These are phyloP conservation scores for Capsicum chinense DNA, from an alignment of 257 asterid genomes.

Conservation along the genomic window DNA sequence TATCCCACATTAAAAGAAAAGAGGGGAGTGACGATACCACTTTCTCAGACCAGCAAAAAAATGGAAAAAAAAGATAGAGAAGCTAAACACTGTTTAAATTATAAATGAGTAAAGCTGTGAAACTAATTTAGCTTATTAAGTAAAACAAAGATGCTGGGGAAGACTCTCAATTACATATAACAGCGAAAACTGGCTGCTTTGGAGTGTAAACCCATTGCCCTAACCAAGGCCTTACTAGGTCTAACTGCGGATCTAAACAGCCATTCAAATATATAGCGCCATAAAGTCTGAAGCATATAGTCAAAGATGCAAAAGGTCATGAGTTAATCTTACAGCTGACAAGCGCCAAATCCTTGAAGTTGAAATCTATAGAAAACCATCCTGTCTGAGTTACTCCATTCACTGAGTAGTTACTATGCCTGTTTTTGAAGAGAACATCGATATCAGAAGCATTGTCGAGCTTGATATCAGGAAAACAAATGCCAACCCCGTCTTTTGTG, in stretches of 20 bases:
- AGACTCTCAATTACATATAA: constrained; percentile 1
- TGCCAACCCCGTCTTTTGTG: constrained; percentile 75
- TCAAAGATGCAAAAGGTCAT: constrained; percentile 29
- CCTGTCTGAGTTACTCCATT: constrained; percentile 58
- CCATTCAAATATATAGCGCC: neutral
- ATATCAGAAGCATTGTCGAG: constrained; percentile 62
- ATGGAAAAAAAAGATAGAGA: constrained; percentile 5
- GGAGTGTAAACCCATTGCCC: constrained; percentile 18
- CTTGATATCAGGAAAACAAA: constrained; percentile 67
- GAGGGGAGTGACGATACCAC: neutral
- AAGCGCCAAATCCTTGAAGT: constrained; percentile 42
- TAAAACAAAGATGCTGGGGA: neutral
- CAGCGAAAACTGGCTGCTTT: neutral
- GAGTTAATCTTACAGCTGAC: constrained; percentile 55
- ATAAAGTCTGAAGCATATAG: constrained; percentile 22
- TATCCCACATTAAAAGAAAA: constrained; percentile 16
- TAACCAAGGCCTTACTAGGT: neutral
- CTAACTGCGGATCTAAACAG: neutral
- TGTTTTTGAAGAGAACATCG: neutral
- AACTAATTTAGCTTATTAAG: neutral
- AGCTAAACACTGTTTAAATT: constrained; percentile 3
- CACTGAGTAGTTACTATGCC: constrained; percentile 48
- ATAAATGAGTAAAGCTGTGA: neutral
- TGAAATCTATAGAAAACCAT: constrained; percentile 72
- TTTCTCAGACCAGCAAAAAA: neutral